Evolutionary conservation across 129 eudicot species (phyloP).

Genomic region (Artemisia annua): DNA sequence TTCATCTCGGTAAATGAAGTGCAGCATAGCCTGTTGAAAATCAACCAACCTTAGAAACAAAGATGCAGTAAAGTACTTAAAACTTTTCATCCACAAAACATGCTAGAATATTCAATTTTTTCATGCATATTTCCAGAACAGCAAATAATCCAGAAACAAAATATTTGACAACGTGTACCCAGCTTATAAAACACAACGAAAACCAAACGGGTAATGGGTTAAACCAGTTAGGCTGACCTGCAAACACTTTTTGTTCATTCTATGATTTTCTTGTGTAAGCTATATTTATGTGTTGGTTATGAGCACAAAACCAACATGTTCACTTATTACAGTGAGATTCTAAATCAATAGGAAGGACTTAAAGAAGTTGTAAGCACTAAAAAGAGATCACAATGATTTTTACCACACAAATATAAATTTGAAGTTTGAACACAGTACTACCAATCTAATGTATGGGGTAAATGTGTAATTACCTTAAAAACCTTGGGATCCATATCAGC

Average conservation of each 20-base stretch:
- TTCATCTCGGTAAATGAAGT: conserved; percentile 72
- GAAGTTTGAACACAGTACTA: background rate
- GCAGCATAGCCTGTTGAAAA: conserved; percentile 73
- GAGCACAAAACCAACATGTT: background rate
- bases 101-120: background rate
- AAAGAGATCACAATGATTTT: background rate
- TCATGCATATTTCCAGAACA: background rate
- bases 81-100: conserved; percentile 8
- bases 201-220: background rate
- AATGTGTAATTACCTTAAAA: conserved; percentile 55
- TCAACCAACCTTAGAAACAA: conserved; percentile 11
- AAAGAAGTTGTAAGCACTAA: background rate
- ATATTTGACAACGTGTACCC: background rate
- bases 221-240: background rate
- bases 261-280: background rate
- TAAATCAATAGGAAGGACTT: background rate
- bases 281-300: background rate
- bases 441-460: background rate
- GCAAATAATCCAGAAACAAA: background rate
- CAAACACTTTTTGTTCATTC: background rate
- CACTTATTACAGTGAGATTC: background rate
- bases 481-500: conserved; percentile 72
- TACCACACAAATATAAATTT: background rate
- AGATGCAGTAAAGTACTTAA: background rate
- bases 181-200: background rate